Conservation (phyloP, 2,329 filamentous ascomycete genomes). For the Lachnellula occidentalis region DNA sequence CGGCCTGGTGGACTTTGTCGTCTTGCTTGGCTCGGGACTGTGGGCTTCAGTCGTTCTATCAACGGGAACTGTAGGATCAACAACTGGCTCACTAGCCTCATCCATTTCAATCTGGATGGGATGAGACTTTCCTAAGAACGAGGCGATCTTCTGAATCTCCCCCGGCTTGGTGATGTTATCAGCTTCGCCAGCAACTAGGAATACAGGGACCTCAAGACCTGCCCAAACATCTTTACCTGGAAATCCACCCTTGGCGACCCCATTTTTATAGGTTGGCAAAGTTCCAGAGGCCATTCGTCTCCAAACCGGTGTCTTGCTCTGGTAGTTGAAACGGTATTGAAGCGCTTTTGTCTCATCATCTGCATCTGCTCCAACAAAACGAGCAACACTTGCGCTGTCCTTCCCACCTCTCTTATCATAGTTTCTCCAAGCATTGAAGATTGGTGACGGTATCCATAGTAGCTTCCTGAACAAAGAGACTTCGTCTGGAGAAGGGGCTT, state of each 20-base stretch:
- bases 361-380: constrained; percentile 66
- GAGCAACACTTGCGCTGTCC: constrained; percentile 69
- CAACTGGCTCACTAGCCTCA: constrained; percentile 34
- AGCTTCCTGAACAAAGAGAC: constrained; percentile 48
- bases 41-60: constrained; percentile 26
- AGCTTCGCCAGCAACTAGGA: constrained; percentile 70
- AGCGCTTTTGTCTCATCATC: constrained; percentile 61
- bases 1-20: constrained; percentile 36
- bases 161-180: constrained; percentile 70
- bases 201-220: constrained; percentile 65
- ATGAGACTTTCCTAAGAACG: constrained; percentile 32
- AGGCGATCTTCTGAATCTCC: constrained; percentile 63
- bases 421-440: constrained; percentile 71
- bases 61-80: constrained; percentile 45
- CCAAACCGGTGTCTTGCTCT: constrained; percentile 79
- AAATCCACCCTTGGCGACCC: constrained; percentile 54
- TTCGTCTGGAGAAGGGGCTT: constrained; percentile 52
- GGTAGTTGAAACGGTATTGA: constrained; percentile 71
- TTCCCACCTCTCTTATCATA: constrained; percentile 77
- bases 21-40: constrained; percentile 30
- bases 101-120: constrained; percentile 21
- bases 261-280: constrained; percentile 54
- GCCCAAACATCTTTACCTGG: constrained; percentile 68
- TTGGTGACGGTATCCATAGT: constrained; percentile 60
- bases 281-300: constrained; percentile 72